Evolutionary conservation across 768 basidiomycete genomes (phyloP).

Genomic region (Boletus huronensis): DNA sequence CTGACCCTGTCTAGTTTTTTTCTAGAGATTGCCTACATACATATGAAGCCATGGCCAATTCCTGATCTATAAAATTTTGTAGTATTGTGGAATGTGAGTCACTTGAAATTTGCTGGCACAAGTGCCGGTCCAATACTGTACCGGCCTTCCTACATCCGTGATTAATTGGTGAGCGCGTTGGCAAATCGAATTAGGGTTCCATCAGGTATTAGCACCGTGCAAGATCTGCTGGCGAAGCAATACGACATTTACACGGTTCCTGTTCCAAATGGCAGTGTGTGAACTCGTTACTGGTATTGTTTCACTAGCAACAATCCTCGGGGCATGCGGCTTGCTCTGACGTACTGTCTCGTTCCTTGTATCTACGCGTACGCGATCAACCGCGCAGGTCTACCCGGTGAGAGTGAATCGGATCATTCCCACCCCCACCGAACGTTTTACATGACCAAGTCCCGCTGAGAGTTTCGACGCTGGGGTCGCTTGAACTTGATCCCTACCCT

Average conservation of each 20-base stretch:
- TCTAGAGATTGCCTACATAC: no score
- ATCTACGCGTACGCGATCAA: slow-evolving; percentile 16
- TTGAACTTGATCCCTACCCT: slow-evolving; percentile 39
- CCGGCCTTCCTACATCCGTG: no score
- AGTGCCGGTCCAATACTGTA: no score
- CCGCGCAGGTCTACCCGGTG: not conserved
- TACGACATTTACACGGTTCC: no score
- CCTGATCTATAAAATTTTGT: no score
- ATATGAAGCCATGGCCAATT: no score
- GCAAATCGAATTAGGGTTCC: not conserved
- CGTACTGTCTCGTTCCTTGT: not conserved
- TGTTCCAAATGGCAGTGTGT: not conserved
- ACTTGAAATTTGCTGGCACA: no score
- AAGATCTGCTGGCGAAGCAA: not conserved
- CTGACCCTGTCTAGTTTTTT: no score
- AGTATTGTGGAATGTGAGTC: no score
- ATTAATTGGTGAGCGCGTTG: not conserved
- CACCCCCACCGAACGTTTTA: not conserved
- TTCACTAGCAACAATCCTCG: not conserved
- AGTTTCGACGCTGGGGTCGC: not conserved
- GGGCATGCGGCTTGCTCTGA: slow-evolving; percentile 1
- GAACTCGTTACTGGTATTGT: not conserved
- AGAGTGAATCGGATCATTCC: not conserved
- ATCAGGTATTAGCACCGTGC: not conserved
- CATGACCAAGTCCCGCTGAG: not conserved